Evolutionary conservation across 306 rosid species (phyloP).

Genomic region (Pyrus pyrifolia): DNA sequence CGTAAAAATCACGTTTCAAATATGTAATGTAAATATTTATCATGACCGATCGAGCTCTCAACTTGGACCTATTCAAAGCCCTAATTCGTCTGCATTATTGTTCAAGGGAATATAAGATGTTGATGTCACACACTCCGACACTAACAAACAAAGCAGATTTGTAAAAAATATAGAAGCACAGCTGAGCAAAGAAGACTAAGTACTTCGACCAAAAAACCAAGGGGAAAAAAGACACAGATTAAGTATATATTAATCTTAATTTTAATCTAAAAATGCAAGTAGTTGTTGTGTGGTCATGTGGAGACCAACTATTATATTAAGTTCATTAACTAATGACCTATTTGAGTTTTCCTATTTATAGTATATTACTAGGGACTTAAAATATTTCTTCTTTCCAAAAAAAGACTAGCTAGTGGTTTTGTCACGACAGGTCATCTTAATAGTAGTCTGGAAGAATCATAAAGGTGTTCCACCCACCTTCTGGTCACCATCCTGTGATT

Average conservation of each 20-base stretch:
- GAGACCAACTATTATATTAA: neutral
- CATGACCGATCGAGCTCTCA: neutral
- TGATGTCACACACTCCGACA: neutral
- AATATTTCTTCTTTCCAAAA: no score
- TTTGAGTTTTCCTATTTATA: neutral
- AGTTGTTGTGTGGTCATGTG: neutral
- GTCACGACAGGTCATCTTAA: no score
- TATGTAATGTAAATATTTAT: neutral
- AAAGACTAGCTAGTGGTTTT: no score
- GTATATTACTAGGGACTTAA: neutral
- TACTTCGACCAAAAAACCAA: neutral
- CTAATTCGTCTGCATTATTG: neutral
- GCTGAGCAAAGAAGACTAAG: neutral
- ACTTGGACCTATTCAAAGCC: neutral
- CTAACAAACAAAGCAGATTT: neutral
- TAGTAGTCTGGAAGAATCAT: no score
- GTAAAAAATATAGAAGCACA: neutral
- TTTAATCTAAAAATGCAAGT: neutral
- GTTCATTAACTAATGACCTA: neutral
- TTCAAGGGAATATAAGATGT: neutral
- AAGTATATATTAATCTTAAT: neutral
- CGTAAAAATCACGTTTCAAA: neutral
- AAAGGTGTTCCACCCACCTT: no score
- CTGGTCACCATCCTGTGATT: no score
- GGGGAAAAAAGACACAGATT: neutral